Percentiles rank a stretch among this genome's conserved stretches.
These are phyloP conservation scores for Rhizopogon rudus DNA, from an alignment of 768 basidiomycete species.

Conservation along the genomic window DNA sequence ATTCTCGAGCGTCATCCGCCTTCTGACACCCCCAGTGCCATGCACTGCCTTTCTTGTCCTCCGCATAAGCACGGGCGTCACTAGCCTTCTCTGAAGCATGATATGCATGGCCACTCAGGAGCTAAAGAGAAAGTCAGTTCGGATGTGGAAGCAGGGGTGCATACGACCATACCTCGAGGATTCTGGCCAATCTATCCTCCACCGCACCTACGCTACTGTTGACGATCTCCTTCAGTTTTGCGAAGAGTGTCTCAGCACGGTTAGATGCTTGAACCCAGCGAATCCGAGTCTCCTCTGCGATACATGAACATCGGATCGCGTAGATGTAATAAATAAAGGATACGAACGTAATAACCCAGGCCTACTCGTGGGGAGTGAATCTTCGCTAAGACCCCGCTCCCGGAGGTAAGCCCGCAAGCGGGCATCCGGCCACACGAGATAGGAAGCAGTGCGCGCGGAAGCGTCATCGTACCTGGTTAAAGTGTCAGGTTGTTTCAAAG, in stretches of 20 bases:
- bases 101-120: conserved; percentile 35
- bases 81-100: conserved; percentile 24
- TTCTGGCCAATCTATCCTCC: conserved; percentile 65
- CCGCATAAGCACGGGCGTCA: conserved; percentile 1
- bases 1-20: conserved; percentile 9
- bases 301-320: not conserved
- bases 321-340: not conserved
- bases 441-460: conserved; percentile 45
- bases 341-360: conserved; percentile 72
- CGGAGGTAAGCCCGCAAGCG: conserved; percentile 87
- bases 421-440: conserved; percentile 90
- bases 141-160: too few species aligned
- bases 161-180: conserved; percentile 28
- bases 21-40: conserved; percentile 15
- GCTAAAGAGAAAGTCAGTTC: conserved; percentile 9
- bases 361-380: conserved; percentile 56
- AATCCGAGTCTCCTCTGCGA: conserved; percentile 68
- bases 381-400: conserved; percentile 68
- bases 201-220: conserved; percentile 63
- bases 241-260: conserved; percentile 52
- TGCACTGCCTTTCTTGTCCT: not conserved
- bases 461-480: conserved; percentile 48
- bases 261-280: conserved; percentile 68
- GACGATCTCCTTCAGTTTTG: conserved; percentile 61
- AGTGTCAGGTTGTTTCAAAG: not conserved